Conservation (phyloP, 1,284 basidiomycete genomes). For the Rhodotorula sp. region DNA sequence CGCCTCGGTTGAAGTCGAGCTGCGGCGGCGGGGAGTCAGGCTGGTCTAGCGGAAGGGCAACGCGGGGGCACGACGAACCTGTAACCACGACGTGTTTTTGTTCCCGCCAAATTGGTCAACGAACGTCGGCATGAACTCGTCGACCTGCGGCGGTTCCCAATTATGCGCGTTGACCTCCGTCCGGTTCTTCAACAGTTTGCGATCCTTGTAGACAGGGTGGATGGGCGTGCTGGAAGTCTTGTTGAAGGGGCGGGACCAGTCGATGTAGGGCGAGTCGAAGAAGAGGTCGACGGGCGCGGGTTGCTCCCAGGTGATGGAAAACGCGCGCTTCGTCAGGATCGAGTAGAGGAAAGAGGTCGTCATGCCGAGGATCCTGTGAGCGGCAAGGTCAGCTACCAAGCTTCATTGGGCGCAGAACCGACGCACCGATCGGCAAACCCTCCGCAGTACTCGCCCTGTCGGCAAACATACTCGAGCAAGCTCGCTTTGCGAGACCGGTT, state of each 20-base stretch:
- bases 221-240: not conserved
- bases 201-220: not conserved
- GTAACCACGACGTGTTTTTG: constrained; percentile 9
- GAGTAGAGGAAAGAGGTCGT: constrained; percentile 27
- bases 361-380: constrained; percentile 26
- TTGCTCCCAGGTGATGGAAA: constrained; percentile 27
- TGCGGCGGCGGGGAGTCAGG: not conserved
- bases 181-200: not conserved
- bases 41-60: too few species aligned
- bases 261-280: constrained; percentile 32
- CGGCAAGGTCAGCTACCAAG: not conserved
- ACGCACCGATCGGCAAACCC: constrained; percentile 26
- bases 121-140: constrained; percentile 15
- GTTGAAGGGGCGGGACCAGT: constrained; percentile 30
- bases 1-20: constrained; percentile 30
- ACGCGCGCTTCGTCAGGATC: constrained; percentile 30
- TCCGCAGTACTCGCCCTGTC: constrained; percentile 19
- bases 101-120: constrained; percentile 4
- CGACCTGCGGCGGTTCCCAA: constrained; percentile 12
- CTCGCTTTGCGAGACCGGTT: constrained; percentile 5
- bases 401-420: not conserved
- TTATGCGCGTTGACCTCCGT: constrained; percentile 12
- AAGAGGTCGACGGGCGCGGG: constrained; percentile 30
- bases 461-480: constrained; percentile 24
- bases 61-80: not conserved